These are phyloP conservation scores for Canariomyces notabilis DNA, from an alignment of 2,329 filamentous ascomycete genomes.

Conservation along the genomic window DNA sequence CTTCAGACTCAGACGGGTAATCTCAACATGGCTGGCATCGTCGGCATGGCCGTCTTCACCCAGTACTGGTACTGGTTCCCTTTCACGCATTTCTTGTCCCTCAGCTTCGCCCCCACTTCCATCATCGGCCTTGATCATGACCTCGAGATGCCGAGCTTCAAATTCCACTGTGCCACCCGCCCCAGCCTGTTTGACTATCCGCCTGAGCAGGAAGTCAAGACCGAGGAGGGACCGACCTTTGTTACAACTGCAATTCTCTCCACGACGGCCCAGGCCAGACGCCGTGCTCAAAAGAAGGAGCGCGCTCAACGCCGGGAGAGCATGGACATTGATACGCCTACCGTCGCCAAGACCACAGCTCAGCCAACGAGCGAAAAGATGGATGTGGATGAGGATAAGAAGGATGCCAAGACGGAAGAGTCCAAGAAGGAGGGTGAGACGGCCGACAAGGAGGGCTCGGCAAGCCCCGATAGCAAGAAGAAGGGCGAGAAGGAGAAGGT, in stretches of 20 bases:
- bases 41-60: constrained; percentile 96
- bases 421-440: constrained; percentile 52
- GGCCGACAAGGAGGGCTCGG: constrained; percentile 53
- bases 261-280: constrained; percentile 94
- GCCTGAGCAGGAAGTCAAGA: constrained; percentile 90
- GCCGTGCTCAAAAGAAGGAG: constrained; percentile 90
- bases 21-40: constrained; percentile 96
- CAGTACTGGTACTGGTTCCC: constrained; percentile 99
- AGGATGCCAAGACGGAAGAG: constrained; percentile 40
- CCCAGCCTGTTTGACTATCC: constrained; percentile 98
- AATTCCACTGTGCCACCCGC: constrained; percentile 90
- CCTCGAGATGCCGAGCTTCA: constrained; percentile 87
- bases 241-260: constrained; percentile 94
- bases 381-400: constrained; percentile 70
- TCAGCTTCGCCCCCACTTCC: constrained; percentile 94
- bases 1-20: constrained; percentile 97
- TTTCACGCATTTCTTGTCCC: constrained; percentile 91
- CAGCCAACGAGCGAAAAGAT: constrained; percentile 69
- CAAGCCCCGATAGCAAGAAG: constrained; percentile 65
- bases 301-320: constrained; percentile 82
- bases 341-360: constrained; percentile 56
- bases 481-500: constrained; percentile 94
- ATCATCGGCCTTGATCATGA: constrained; percentile 94
- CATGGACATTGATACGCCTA: constrained; percentile 88
- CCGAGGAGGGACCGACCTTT: constrained; percentile 87